Base-by-base conservation (phyloP, 2,329 filamentous ascomycete genomes). In the Epichloe amarillans region DNA sequence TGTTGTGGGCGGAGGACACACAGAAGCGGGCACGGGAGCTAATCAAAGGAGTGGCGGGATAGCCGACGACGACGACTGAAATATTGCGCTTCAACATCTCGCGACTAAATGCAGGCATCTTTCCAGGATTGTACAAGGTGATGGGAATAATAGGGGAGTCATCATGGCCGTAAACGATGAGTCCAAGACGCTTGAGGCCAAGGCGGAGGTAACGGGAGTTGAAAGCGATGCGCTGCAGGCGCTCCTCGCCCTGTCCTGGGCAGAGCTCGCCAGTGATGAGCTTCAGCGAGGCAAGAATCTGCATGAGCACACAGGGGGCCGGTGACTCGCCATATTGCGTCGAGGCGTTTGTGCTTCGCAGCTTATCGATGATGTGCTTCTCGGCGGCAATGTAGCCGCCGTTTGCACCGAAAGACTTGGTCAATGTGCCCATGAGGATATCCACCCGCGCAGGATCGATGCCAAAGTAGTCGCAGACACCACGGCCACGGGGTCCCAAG, bases 41-140 rank as follows among this genome's bases (percentile, higher is more conserved):
- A 60, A 97, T 94, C 44, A 98, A 79, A 1, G 93, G 93, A 2
- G 93, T 98, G 8, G 91, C 93, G 5, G 93, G 93, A 65, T 98
- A 98, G 49, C 91, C 93, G 54, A 98, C 93, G 44, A 98, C 88
- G 39, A 98, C 93, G 48, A 97, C 88, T 0, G 91, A 93, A 60
- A 98, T 97, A 69, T 96, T 97, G 63, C 93, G 88, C 71, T 87
- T 88, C 54, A 97, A 80, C 93, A 98, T 97, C 68, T 97, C 93
- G 65, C 95, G 93, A 47, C 89, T 96, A 69, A 98, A 98, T 53
- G 93, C 91, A 4, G 91, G 87, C 76, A 98, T 96, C 73, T 98
- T 98, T 61, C 88, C 93, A n/a, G 93, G 93, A 70, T 97, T 88
- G 76, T 96, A 98, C 30, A 98, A 82, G 62, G 95, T 79, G 58